Evolutionary conservation across 192 early-diverging fungal species (phyloP).

Genomic region (Umbelopsis ramanniana): DNA sequence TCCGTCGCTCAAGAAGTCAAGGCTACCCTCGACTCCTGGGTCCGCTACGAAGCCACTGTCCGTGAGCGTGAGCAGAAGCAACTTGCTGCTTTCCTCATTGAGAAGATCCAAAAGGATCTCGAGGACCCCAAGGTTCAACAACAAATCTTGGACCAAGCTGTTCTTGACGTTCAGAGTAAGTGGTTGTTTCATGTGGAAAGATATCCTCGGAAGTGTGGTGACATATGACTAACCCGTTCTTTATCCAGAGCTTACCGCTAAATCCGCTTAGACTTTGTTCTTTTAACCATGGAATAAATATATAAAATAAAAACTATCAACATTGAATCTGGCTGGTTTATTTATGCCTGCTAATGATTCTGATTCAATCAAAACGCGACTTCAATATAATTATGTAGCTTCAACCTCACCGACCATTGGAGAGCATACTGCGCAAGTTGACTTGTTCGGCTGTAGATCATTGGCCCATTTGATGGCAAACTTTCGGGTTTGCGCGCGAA

Average conservation of each 20-base stretch:
- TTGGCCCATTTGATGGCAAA: not conserved
- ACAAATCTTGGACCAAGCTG: constrained; percentile 60
- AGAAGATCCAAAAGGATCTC: constrained; percentile 73
- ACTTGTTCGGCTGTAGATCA: not conserved
- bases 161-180: constrained; percentile 60
- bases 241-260: constrained; percentile 18
- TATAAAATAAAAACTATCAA: constrained; percentile 18
- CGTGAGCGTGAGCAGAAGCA: constrained; percentile 94
- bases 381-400: too few species aligned
- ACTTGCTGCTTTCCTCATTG: constrained; percentile 83
- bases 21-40: constrained; percentile 92
- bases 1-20: constrained; percentile 83
- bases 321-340: not conserved
- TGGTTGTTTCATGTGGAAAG: not conserved
- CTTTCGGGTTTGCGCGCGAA: not conserved
- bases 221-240: not conserved
- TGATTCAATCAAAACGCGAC: not conserved
- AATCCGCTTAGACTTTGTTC: constrained; percentile 24
- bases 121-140: constrained; percentile 70
- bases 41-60: constrained; percentile 91
- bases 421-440: not conserved
- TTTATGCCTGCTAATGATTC: not conserved
- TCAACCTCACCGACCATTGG: too few species aligned
- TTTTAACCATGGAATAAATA: constrained; percentile 21
- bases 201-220: not conserved